These are phyloP conservation scores for Penicillium sp. DNA, from an alignment of 2,329 filamentous ascomycete genomes.

Conservation along the genomic window DNA sequence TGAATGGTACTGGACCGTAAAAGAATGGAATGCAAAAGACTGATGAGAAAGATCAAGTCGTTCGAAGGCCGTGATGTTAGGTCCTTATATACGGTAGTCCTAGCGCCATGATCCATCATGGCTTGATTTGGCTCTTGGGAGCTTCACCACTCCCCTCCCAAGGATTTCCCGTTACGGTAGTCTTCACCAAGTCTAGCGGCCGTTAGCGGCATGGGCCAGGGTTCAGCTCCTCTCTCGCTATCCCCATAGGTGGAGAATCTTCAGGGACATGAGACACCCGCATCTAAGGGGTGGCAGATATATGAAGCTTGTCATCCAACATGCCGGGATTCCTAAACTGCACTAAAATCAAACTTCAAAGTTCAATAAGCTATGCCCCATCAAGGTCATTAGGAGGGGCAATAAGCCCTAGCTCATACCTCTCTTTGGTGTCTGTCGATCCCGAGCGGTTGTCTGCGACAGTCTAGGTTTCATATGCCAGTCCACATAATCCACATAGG, in stretches of 20 bases:
- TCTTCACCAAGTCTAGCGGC: slow-evolving; percentile 18
- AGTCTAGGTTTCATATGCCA: slow-evolving; percentile 27
- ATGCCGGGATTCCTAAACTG: slow-evolving; percentile 9
- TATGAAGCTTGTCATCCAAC: slow-evolving; percentile 24
- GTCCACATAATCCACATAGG: slow-evolving; percentile 1
- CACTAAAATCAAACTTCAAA: slow-evolving; percentile 10
- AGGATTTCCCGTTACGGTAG: slow-evolving; percentile 17
- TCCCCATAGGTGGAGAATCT: slow-evolving; percentile 27
- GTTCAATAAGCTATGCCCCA: slow-evolving; percentile 18
- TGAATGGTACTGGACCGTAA: slow-evolving; percentile 30
- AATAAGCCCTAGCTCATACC: slow-evolving; percentile 12
- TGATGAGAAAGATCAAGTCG: slow-evolving; percentile 20
- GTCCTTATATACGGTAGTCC: slow-evolving; percentile 22
- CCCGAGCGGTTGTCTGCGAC: slow-evolving; percentile 29
- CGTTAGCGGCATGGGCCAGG: slow-evolving; percentile 9
- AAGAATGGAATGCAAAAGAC: slow-evolving; percentile 31
- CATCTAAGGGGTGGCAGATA: slow-evolving; percentile 28
- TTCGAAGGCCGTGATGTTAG: not conserved
- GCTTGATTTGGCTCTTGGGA: slow-evolving; percentile 15
- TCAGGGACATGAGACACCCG: slow-evolving; percentile 15
- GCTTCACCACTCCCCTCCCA: slow-evolving; percentile 12
- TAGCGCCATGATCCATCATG: slow-evolving; percentile 12
- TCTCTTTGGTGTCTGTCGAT: slow-evolving; percentile 19
- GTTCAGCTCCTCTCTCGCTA: slow-evolving; percentile 10
- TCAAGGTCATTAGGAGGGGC: slow-evolving; percentile 1